Base-by-base conservation (phyloP, 2,329 filamentous ascomycete genomes). In the Hypoxylon sp. region DNA sequence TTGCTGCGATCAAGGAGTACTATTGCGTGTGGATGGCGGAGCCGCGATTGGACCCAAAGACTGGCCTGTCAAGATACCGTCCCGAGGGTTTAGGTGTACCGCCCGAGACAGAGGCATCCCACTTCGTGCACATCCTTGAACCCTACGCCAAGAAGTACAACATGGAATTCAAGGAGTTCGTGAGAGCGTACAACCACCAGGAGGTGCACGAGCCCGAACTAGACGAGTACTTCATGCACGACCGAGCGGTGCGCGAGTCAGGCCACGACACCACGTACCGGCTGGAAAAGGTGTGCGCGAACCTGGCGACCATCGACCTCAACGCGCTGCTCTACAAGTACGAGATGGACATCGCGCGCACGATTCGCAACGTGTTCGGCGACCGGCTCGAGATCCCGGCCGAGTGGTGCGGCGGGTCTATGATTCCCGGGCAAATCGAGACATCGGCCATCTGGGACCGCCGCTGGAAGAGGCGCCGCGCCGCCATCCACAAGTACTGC, bases 261-360 rank as follows among this genome's bases (percentile, higher is more conserved):
- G 96, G 96, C 11, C 96, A 99, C 79, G 96, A 99, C 78, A 99
- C 96, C 2, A 93, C 93, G 14, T 98, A 98, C 81, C 93, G 96
- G 17, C 86, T 99, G 19, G 96, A 98, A 81, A 91, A 89, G 50
- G 87, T 97, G 23, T 94, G 92, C 74, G 96, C 93, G 10, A 89
- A 98, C 77, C 84, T 98, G 25, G 96, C 94, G 10, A 98, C 94
- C 0, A 93, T 98, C 65, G 96, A 99, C 76, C 86, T 98, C 60
- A 98, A 99, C 82, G 96, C 94, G 28, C 85, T 97, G 30, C 84
- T 99, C 28, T 99, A 96, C 87, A 98, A 98, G 81, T 98, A 98
- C 77, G 96, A 99, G 81, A 90, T 90, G 30, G 96, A 99, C 75
- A 98, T 99, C 77, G 91, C 93, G 2, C 89, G 92, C 67, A 91